A percentile compares a stretch with the other conserved stretches of the same genome.
Conservation (phyloP, 2,329 filamentous ascomycete genomes). For the Colletotrichum salicis region DNA sequence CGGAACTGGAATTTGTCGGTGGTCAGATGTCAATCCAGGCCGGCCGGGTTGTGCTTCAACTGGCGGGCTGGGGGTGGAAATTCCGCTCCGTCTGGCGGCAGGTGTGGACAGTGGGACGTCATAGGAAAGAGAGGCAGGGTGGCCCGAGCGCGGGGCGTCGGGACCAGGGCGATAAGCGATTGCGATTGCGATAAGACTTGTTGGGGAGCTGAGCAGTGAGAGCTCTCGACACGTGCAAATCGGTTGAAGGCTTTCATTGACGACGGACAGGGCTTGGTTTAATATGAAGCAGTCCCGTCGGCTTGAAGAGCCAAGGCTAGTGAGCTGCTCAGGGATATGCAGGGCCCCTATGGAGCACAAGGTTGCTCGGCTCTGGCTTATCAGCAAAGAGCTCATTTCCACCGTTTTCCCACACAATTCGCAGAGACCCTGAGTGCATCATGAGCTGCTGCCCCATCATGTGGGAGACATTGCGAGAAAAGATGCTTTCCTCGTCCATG, state of each 20-base stretch:
- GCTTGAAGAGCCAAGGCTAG: neutral
- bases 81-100: conserved; percentile 32
- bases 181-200: conserved; percentile 23
- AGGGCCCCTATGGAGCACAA: neutral
- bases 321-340: neutral
- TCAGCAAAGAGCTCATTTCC: neutral
- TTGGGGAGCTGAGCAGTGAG: conserved; percentile 2
- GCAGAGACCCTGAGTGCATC: neutral
- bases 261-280: neutral
- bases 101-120: conserved; percentile 29
- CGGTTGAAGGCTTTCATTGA: neutral
- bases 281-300: neutral
- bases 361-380: neutral
- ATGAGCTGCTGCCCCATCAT: neutral
- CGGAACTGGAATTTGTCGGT: conserved; percentile 20
- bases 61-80: conserved; percentile 24
- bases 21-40: conserved; percentile 30
- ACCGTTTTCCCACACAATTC: neutral
- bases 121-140: conserved; percentile 23
- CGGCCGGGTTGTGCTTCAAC: conserved; percentile 8
- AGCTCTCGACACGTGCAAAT: conserved; percentile 11
- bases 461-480: neutral
- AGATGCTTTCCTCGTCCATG: neutral
- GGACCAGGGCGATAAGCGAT: conserved; percentile 4
- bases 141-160: conserved; percentile 8